A percentile compares a stretch with the other conserved stretches of the same genome.
These are phyloP conservation scores for Neurospora sp. DNA, from an alignment of 495 filamentous ascomycete species.

Conservation along the genomic window DNA sequence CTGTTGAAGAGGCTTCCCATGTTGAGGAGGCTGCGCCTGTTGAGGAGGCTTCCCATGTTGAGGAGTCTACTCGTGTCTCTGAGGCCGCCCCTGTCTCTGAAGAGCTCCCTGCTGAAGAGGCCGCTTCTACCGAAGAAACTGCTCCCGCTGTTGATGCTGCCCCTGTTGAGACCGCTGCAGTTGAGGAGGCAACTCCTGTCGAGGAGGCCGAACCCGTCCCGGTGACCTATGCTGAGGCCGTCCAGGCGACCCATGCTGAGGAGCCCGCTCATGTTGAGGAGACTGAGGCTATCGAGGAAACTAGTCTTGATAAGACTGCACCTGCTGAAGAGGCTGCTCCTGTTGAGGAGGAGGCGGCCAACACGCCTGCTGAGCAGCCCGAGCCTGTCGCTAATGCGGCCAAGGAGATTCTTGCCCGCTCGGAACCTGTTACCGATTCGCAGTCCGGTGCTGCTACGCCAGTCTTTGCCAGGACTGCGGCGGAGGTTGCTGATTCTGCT, in stretches of 20 bases:
- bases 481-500: slow-evolving; percentile 34
- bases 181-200: neutral
- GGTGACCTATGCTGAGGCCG: neutral
- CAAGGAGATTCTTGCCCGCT: slow-evolving; percentile 2
- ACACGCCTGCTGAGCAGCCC: neutral
- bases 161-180: neutral
- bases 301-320: neutral
- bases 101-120: neutral
- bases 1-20: too few species aligned
- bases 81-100: neutral
- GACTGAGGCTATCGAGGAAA: neutral
- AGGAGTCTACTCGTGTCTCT: neutral
- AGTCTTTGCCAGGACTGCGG: slow-evolving; percentile 17
- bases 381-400: slow-evolving; percentile 1
- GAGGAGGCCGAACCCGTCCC: neutral
- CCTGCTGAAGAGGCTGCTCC: neutral
- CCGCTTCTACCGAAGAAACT: neutral
- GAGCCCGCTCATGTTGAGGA: neutral
- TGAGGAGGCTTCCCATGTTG: too few species aligned
- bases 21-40: neutral
- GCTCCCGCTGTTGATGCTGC: neutral
- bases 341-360: neutral
- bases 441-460: slow-evolving; percentile 16
- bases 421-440: neutral
- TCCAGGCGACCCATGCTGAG: neutral